phyloP scores from a whole-genome alignment of 352 stramenopile species.

The Thalassiosira mediterranea region DNA sequence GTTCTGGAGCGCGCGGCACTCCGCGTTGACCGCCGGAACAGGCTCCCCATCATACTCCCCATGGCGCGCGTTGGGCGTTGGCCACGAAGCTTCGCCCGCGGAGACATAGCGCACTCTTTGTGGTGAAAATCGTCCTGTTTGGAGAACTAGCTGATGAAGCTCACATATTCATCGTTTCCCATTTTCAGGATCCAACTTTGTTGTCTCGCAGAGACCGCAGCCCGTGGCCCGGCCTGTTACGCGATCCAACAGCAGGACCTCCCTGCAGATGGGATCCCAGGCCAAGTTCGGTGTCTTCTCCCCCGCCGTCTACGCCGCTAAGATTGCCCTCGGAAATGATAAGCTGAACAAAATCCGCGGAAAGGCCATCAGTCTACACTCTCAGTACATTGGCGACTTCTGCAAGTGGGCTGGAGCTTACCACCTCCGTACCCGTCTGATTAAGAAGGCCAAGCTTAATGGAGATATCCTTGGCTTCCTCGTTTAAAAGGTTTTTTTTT shows the following conservation, averaged over 20 bases:
- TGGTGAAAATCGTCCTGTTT: too few species aligned
- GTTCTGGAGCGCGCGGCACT: too few species aligned
- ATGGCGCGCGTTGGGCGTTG: neutral
- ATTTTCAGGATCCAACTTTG: constrained; percentile 77
- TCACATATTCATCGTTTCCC: too few species aligned
- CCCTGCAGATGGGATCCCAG: constrained; percentile 79
- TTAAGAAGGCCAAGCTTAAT: constrained; percentile 87
- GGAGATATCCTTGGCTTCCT: constrained; percentile 86
- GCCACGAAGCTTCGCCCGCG: too few species aligned
- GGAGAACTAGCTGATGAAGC: too few species aligned
- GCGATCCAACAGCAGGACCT: constrained; percentile 21
- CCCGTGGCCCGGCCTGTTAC: constrained; percentile 23
- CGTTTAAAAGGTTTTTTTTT: constrained; percentile 55
- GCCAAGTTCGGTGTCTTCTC: constrained; percentile 89
- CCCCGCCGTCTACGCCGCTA: constrained; percentile 85
- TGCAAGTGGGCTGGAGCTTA: constrained; percentile 84
- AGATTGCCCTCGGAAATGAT: constrained; percentile 84
- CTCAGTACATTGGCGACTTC: constrained; percentile 87
- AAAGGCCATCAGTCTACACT: constrained; percentile 87
- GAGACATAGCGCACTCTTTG: too few species aligned
- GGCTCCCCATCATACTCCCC: neutral
- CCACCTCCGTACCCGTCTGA: constrained; percentile 85
- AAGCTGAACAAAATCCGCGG: constrained; percentile 87
- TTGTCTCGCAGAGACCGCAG: constrained; percentile 65
- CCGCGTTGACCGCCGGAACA: too few species aligned